Conservation (phyloP, 2,329 filamentous ascomycete species). For the Fusarium lyarnte region DNA sequence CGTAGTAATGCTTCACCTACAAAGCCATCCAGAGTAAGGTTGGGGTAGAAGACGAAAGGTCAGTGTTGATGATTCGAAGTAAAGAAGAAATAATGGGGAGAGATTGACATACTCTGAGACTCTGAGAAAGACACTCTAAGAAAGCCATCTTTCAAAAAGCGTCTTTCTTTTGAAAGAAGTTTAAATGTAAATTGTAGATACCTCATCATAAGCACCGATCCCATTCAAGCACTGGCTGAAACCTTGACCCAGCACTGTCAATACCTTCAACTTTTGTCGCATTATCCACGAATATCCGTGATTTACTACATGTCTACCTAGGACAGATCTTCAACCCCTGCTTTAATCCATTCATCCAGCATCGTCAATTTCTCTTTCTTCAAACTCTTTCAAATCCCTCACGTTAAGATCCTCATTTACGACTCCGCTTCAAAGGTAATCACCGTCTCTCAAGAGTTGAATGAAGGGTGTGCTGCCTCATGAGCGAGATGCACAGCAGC, state of each 20-base stretch:
- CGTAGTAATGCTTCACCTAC: not conserved
- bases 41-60: not conserved
- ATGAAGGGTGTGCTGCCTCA: slow-evolving; percentile 84
- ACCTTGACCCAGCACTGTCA: not conserved
- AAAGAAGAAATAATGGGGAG: not conserved
- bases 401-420: not conserved
- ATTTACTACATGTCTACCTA: not conserved
- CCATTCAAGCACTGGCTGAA: not conserved
- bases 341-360: not conserved
- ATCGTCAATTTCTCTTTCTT: not conserved
- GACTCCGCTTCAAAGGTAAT: not conserved
- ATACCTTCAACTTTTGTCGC: not conserved
- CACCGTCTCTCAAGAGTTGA: slow-evolving; percentile 64
- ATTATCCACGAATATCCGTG: not conserved
- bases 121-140: not conserved
- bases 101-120: not conserved
- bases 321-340: not conserved
- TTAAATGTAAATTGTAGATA: not conserved
- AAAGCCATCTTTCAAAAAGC: not conserved
- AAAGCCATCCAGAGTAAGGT: not conserved
- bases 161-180: not conserved
- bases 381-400: not conserved
- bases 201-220: not conserved
- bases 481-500: slow-evolving; percentile 69
- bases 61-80: not conserved